Evolutionary conservation across 2,329 filamentous ascomycete species (phyloP).

Genomic region (Chaetomium sp.): DNA sequence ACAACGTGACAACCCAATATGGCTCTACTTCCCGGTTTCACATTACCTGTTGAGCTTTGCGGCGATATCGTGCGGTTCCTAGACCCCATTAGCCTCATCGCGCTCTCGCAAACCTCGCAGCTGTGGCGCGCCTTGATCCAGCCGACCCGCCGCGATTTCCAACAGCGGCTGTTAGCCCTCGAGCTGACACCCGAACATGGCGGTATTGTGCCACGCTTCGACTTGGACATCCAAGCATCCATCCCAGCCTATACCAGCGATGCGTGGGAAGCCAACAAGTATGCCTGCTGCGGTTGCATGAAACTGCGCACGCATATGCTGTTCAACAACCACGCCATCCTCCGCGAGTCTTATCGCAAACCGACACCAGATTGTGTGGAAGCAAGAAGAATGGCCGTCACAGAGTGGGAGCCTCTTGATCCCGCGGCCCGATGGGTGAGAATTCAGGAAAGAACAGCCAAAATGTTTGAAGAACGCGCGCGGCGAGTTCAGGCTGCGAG

Average conservation of each 20-base stretch:
- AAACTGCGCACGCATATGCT: constrained; percentile 19
- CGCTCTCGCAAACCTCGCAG: constrained; percentile 15
- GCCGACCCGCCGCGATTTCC: constrained; percentile 14
- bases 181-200: constrained; percentile 19
- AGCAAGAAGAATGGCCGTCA: constrained; percentile 1
- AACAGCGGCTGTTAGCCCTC: constrained; percentile 19
- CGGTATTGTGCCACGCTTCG: constrained; percentile 16
- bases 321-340: constrained; percentile 21
- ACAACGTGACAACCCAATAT: neutral
- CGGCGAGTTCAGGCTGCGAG: neutral
- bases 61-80: constrained; percentile 8
- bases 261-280: constrained; percentile 15
- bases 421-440: neutral
- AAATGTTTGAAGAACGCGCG: neutral
- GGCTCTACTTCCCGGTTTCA: neutral
- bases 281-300: constrained; percentile 21
- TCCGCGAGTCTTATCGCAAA: constrained; percentile 15
- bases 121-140: constrained; percentile 11
- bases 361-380: constrained; percentile 14
- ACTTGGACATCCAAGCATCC: neutral
- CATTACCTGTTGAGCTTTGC: constrained; percentile 11
- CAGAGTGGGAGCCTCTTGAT: constrained; percentile 19
- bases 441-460: constrained; percentile 1
- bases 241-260: constrained; percentile 3
- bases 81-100: constrained; percentile 20